Evolutionary conservation across 768 basidiomycete genomes (phyloP), one percentile per base, ranked within the genome.

Genomic region (Pleurotus tuber-regium): DNA sequence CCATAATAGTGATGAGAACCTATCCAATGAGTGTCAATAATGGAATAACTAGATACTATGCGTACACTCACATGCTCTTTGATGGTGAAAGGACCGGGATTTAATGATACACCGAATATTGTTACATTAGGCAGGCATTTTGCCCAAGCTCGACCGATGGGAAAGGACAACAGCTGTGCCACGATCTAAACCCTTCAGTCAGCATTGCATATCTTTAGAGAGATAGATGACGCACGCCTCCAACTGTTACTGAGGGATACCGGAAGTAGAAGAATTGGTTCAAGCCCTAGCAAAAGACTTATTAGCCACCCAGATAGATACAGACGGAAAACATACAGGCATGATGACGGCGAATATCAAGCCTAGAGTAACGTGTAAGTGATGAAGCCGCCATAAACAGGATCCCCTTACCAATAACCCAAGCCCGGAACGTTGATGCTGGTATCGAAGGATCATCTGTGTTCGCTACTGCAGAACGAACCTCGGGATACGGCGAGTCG

Each of bases 401-500:
- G 11, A 4, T 2, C 31, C 73, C 62, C 21, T 80, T 44, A 28
- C 82, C 79, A 41, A 84, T 69, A 35, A 80, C 61, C 79, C 79
- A 80, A 21, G 73, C 66, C 35, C 79, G 71, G 24, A 77, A 48
- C 7, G 82, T 81, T 16, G 77, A 72, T 21, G 73, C 73, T 21
- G 79, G 79, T 74, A 84, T 82, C 23, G 69, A 66, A 9, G 78
- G 75, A 58, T 84, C 83, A 60, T 86, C 83, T 19, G 75, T 78
- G 60, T 84, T 84, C 29, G 82, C 75, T n/a, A 85, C 83, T 43
- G 79, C 77, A 50, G 79, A 79, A 36, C 87, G 79, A 26, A 89
- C 87, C 62, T 90, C 87, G 0, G 88, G 79, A 56, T 87, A 89
- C 19, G 86, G 85, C 26, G 86, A 87, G 56, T 91, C 89, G 57